Base-by-base conservation (phyloP, 306 rosid genomes). In the Pterocarpus macrocarpus region DNA sequence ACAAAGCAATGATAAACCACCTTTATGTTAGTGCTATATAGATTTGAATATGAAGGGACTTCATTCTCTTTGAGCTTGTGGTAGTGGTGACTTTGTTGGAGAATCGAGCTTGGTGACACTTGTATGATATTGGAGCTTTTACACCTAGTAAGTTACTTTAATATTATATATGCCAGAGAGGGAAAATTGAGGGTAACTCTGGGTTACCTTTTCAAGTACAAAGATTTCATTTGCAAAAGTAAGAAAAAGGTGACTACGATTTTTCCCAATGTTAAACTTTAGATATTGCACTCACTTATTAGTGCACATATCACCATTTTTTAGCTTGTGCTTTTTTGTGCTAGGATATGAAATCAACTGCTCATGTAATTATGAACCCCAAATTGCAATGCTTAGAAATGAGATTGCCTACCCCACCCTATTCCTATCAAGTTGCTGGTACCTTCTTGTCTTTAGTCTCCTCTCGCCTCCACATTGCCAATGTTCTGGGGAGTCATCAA, bases 391-490 rank as follows among this genome's bases (percentile, higher is more conserved):
- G 43, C 32, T 45, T 8, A 63, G 63, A 52, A 77, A 71, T 64
- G 63, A 64, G 43, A 83, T 75, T 50, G 80, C 70, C 36, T 69
- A 17, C 36, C 4, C 49, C 69, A 56, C 41, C 13, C 8, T 62
- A 12, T 69, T 16, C 69, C 38, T 77, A 3, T 36, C 75, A 64
- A 83, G 64, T 77, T 14, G 66, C 12, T 64, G 8, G 49, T 57
- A 83, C 86, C 38, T 64, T 78, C 77, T 72, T 73, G 43, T 73
- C 44, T 76, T 69, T 72, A 45, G 41, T 73, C 50, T 47, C 57
- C n/a, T 71, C 9, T 72, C 8, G 9, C 55, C 8, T 53, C 70
- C 75, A 77, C 32, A 56, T 70, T 77, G 64, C 64, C 69, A 55
- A 65, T 43, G 58, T 52, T 64, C 5, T 43, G 34, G 53, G 76